These are phyloP conservation scores for Coemansia sp. DNA, from an alignment of 192 early-diverging fungal genomes.

Conservation along the genomic window DNA sequence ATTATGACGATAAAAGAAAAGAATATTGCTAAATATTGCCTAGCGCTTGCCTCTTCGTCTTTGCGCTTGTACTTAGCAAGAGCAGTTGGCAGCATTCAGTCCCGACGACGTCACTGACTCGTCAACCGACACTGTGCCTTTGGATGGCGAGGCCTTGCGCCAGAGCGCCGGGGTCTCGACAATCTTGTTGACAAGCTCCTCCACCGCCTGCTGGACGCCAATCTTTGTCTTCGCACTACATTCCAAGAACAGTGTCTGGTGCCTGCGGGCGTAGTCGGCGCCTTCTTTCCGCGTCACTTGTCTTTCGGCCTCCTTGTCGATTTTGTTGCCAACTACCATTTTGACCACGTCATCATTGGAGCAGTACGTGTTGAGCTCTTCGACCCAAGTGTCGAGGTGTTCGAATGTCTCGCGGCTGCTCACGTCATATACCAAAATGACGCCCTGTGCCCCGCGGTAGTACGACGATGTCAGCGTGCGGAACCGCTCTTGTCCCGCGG, in stretches of 20 bases:
- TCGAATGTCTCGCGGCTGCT: conserved; percentile 91
- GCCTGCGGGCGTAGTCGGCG: conserved; percentile 81
- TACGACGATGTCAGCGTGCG: conserved; percentile 95
- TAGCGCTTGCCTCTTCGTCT: no score
- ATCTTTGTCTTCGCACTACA: conserved; percentile 92
- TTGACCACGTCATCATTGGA: conserved; percentile 85
- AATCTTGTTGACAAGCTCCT: conserved; percentile 89
- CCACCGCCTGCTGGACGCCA: conserved; percentile 92
- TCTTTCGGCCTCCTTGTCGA: conserved; percentile 80
- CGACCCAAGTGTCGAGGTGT: conserved; percentile 91
- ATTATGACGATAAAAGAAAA: conserved; percentile 2
- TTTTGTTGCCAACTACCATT: conserved; percentile 98
- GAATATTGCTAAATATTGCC: not conserved
- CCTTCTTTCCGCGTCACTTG: conserved; percentile 84
- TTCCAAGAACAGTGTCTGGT: conserved; percentile 94
- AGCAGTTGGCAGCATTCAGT: conserved; percentile 24
- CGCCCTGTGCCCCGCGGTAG: conserved; percentile 97
- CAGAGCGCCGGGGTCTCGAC: conserved; percentile 68
- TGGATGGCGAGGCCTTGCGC: conserved; percentile 54
- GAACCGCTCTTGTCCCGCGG: conserved; percentile 98
- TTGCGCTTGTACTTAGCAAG: conserved; percentile 25
- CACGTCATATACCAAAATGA: conserved; percentile 98
- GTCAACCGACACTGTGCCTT: conserved; percentile 37
- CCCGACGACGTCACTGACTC: conserved; percentile 46
- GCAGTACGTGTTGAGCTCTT: conserved; percentile 91